Base-by-base conservation (phyloP, 306 rosid species). In the Prunus fruticosa region DNA sequence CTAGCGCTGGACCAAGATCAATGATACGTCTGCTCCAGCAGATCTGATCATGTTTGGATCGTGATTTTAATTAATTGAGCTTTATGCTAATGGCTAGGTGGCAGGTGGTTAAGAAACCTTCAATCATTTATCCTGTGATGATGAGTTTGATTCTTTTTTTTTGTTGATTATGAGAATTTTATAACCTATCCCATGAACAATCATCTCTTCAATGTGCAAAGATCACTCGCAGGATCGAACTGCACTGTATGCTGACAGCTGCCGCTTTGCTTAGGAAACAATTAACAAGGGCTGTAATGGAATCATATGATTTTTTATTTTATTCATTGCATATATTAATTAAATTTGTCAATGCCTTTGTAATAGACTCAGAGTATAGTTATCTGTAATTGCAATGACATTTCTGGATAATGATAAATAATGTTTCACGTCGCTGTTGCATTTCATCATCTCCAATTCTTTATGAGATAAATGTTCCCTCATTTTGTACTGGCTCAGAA, bases 331-430 rank as follows among this genome's bases (percentile, higher is more conserved):
- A 0, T 18, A 3, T 12, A 43, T 3, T 57, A 3, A 54, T n/a
- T 20, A 34, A 20, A 3, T 22, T 43, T 25, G 34, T 7, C 34
- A 73, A 25, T 58, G 34, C 12, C 45, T 15, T 23, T 20, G 45
- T 23, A 0, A 69, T 16, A 5, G 41, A 14, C 38, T 6, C 18
- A 2, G 20, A 8, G 15, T 73, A 60, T 60, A 5, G 11, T 64
- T n/a, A 8, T 1, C 15, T 9, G 5, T 15, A 22, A 23, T 73
- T 47, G 12, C 58, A 16, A 28, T 45, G 58, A 60, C 58, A 27
- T 45, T 23, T 60, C 43, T 3, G 51, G 77, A 60, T 73, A 46
- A 60, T 27, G 69, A 60, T 45, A 73, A 45, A 60, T 60, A 73
- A 45, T 60, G 58, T 12, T 1, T 2, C 28, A 64, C 22, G 56